Conservation (phyloP, 805 yeast genomes). For the Sugiyamaella chiloensis region DNA sequence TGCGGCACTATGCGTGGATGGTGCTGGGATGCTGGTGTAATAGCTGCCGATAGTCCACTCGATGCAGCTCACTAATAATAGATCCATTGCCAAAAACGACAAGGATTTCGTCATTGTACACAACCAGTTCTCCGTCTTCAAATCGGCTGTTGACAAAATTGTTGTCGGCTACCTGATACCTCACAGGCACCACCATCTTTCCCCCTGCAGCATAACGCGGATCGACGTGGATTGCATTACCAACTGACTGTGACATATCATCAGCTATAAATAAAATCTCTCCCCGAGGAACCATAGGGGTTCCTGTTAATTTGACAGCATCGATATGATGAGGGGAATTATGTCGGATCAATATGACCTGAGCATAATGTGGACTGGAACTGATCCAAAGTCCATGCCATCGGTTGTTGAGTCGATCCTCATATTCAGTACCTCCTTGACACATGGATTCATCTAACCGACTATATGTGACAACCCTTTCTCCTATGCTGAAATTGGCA, state of each 20-base stretch:
- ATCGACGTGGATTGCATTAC: neutral
- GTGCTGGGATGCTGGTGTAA: constrained; percentile 1
- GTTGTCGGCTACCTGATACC: constrained; percentile 6
- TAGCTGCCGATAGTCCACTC: constrained; percentile 3
- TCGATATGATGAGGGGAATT: constrained; percentile 14
- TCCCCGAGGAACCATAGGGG: constrained; percentile 27
- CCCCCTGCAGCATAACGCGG: neutral
- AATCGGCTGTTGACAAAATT: constrained; percentile 7
- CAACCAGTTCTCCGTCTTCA: constrained; percentile 3
- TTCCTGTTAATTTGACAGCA: constrained; percentile 31
- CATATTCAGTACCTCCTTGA: neutral
- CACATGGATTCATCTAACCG: constrained; percentile 13
- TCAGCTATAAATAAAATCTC: constrained; percentile 28
- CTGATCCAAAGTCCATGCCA: constrained; percentile 31
- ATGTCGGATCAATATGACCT: neutral
- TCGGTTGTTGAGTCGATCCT: too few relatives aligned
- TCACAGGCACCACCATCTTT: neutral
- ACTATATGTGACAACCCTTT: constrained; percentile 25
- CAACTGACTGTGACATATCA: constrained; percentile 12
- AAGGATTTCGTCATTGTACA: constrained; percentile 5
- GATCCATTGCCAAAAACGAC: neutral
- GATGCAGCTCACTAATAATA: neutral
- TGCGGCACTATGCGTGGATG: neutral
- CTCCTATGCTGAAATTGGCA: constrained; percentile 18
- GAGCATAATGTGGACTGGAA: constrained; percentile 7